These are phyloP conservation scores for Jatropha multifida DNA, from an alignment of 441 rosid genomes.

Conservation along the genomic window DNA sequence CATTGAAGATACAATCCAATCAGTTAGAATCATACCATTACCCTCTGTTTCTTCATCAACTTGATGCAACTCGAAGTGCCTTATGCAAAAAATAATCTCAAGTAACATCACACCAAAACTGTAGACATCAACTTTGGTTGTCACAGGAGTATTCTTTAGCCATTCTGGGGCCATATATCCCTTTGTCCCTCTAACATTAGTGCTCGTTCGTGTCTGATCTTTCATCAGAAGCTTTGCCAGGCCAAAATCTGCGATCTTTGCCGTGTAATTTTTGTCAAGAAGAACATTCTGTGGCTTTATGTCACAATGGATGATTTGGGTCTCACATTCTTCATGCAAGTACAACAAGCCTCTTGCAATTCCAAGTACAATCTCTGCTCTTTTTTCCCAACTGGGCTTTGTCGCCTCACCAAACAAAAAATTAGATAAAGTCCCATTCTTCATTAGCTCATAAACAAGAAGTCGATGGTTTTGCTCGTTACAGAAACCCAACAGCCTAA, in stretches of 20 bases:
- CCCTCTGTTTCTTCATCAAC: slow-evolving; percentile 14
- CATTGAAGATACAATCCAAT: slow-evolving; percentile 24
- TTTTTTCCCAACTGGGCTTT: slow-evolving; percentile 19
- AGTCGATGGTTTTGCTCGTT: slow-evolving; percentile 31
- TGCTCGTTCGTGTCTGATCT: slow-evolving; percentile 24
- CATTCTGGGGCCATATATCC: slow-evolving; percentile 33
- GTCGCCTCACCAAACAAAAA: slow-evolving; percentile 19
- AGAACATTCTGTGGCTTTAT: slow-evolving; percentile 25
- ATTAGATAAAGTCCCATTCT: slow-evolving; percentile 14
- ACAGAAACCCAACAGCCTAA: slow-evolving; percentile 36
- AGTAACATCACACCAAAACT: slow-evolving; percentile 37
- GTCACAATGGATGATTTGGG: slow-evolving; percentile 33
- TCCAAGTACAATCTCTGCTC: slow-evolving; percentile 19
- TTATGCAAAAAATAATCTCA: slow-evolving; percentile 30
- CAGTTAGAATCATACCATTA: slow-evolving; percentile 26
- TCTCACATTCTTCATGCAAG: slow-evolving; percentile 35
- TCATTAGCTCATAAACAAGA: slow-evolving; percentile 37
- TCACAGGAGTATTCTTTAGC: slow-evolving; percentile 24
- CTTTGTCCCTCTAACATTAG: slow-evolving; percentile 20
- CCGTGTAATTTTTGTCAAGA: slow-evolving; percentile 15
- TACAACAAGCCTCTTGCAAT: slow-evolving; percentile 32
- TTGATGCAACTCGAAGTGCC: slow-evolving; percentile 21
- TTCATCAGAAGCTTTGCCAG: slow-evolving; percentile 27
- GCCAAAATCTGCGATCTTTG: slow-evolving; percentile 23
- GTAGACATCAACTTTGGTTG: slow-evolving; percentile 32